Evolutionary conservation across 2,329 filamentous ascomycete species (phyloP).

Genomic region (Trematosphaeria pertusa): DNA sequence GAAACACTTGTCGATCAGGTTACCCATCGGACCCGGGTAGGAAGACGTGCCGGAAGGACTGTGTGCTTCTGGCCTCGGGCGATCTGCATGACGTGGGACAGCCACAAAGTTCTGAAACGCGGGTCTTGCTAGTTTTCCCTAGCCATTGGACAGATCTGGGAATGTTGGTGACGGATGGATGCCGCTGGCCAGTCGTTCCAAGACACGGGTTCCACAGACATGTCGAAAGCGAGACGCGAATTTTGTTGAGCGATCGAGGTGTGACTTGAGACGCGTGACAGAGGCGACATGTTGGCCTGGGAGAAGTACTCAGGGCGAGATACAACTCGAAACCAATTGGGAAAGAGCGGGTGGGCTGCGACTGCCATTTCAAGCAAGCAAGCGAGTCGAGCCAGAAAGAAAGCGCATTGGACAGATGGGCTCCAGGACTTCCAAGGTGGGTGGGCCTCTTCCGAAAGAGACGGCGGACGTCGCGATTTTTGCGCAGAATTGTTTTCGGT

Average conservation of each 20-base stretch:
- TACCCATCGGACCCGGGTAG: not conserved
- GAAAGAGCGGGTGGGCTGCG: not conserved
- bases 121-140: not conserved
- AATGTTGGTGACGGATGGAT: not conserved
- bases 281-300: not conserved
- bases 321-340: not conserved
- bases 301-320: too few relatives aligned
- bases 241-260: conserved; percentile 10
- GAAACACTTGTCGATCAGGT: not conserved
- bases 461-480: conserved; percentile 1
- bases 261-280: not conserved
- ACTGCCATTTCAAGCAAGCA: not conserved
- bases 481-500: not conserved
- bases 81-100: conserved; percentile 23
- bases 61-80: not conserved
- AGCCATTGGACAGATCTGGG: conserved; percentile 7
- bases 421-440: not conserved
- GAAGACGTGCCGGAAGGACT: not conserved
- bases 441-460: not conserved
- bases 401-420: not conserved
- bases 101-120: conserved; percentile 15
- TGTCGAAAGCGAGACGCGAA: conserved; percentile 5
- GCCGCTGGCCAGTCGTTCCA: conserved; percentile 13
- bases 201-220: conserved; percentile 12
- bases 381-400: not conserved